These are phyloP conservation scores for Pisolithus microcarpus DNA, from an alignment of 768 basidiomycete genomes.

Conservation along the genomic window DNA sequence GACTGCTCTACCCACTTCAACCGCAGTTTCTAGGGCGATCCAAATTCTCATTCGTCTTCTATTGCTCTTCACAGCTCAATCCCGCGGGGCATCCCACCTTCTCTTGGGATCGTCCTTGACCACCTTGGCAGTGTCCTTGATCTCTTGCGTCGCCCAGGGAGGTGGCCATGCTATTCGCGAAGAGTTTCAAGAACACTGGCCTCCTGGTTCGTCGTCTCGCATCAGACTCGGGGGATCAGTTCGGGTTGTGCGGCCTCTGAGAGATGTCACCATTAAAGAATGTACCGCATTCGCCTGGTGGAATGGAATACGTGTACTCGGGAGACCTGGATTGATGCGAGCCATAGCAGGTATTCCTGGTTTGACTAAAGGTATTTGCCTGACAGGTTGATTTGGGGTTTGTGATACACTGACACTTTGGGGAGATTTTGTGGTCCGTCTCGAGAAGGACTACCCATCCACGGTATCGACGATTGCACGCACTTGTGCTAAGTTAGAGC, in stretches of 20 bases:
- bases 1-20: constrained; percentile 64
- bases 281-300: constrained; percentile 76
- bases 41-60: constrained; percentile 59
- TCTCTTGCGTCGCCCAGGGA: constrained; percentile 70
- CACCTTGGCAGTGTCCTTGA: constrained; percentile 64
- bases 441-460: constrained; percentile 80
- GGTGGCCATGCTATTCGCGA: constrained; percentile 65
- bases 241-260: constrained; percentile 57
- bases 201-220: constrained; percentile 17
- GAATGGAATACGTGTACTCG: constrained; percentile 47
- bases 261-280: constrained; percentile 73
- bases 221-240: not conserved
- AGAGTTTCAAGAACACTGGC: constrained; percentile 70
- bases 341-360: constrained; percentile 54
- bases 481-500: constrained; percentile 70
- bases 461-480: constrained; percentile 80
- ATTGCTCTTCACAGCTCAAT: constrained; percentile 56
- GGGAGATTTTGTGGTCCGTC: constrained; percentile 69
- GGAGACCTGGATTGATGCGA: constrained; percentile 38
- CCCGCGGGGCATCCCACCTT: constrained; percentile 61
- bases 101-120: constrained; percentile 77
- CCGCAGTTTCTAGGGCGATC: constrained; percentile 55
- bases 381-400: not conserved
- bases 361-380: constrained; percentile 55
- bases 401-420: not conserved